Percentiles rank a stretch among this genome's conserved stretches.
Evolutionary conservation across 2,329 filamentous ascomycete species (phyloP).

Genomic region (Botryotinia convoluta): DNA sequence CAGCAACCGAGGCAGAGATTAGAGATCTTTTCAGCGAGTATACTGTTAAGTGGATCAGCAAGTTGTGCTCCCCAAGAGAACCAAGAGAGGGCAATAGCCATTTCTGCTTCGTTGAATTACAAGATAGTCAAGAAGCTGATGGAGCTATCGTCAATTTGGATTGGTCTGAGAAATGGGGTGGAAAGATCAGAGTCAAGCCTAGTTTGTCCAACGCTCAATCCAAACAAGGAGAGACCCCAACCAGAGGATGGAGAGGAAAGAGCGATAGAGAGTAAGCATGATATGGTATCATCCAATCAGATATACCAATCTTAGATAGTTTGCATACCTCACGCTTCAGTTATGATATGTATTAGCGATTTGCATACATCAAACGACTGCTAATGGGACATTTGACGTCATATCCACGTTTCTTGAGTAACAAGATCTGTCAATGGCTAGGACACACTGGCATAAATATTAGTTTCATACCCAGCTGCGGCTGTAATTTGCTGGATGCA

Average conservation of each 20-base stretch:
- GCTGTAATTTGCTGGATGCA: slow-evolving; percentile 7
- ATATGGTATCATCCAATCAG: background rate
- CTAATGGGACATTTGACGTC: background rate
- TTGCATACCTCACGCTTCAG: background rate
- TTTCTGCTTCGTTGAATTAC: slow-evolving; percentile 64
- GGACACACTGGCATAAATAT: slow-evolving; percentile 7
- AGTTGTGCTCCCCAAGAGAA: slow-evolving; percentile 53
- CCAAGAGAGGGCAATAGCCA: slow-evolving; percentile 53
- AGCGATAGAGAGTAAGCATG: slow-evolving; percentile 7
- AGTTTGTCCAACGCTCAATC: slow-evolving; percentile 15
- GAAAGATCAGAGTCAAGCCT: slow-evolving; percentile 30
- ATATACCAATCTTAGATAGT: background rate
- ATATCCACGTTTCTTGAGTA: slow-evolving; percentile 9
- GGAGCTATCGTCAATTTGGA: slow-evolving; percentile 48
- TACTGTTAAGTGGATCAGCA: slow-evolving; percentile 41
- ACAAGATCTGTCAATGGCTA: background rate
- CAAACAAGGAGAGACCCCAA: slow-evolving; percentile 15
- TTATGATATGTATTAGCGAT: slow-evolving; percentile 9
- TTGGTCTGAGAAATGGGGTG: slow-evolving; percentile 29
- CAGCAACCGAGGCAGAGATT: slow-evolving; percentile 47
- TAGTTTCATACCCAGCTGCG: slow-evolving; percentile 14
- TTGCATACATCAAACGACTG: slow-evolving; percentile 5
- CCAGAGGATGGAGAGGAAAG: slow-evolving; percentile 19
- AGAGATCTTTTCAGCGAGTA: slow-evolving; percentile 47
- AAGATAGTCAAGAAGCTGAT: slow-evolving; percentile 52